A percentile compares a stretch with the other conserved stretches of the same genome.
Conservation (phyloP, 768 basidiomycete genomes). For the Suillus americanus region DNA sequence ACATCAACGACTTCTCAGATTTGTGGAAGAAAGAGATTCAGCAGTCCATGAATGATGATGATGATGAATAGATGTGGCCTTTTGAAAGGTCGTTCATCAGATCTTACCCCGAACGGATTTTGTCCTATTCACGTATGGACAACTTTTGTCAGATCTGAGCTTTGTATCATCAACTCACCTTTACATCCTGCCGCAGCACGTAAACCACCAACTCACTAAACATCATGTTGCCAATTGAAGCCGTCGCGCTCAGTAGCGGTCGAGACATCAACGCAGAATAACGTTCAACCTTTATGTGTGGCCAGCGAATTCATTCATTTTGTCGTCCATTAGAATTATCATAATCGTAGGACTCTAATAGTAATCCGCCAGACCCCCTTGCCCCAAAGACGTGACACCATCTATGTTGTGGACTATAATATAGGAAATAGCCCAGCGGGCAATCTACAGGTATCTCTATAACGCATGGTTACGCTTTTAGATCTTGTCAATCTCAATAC, state of each 20-base stretch:
- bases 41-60: conserved; percentile 27
- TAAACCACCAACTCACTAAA: conserved; percentile 67
- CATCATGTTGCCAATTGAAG: conserved; percentile 62
- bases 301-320: neutral
- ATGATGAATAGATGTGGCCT: conserved; percentile 1
- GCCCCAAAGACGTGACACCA: neutral
- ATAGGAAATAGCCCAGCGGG: neutral
- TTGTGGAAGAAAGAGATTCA: conserved; percentile 58
- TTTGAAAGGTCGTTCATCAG: no score
- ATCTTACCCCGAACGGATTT: conserved; percentile 59
- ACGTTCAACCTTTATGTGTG: conserved; percentile 37
- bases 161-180: conserved; percentile 71
- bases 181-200: conserved; percentile 65
- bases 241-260: conserved; percentile 73
- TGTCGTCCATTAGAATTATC: neutral
- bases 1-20: conserved; percentile 71
- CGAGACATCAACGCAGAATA: conserved; percentile 61
- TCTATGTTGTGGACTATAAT: neutral
- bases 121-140: conserved; percentile 82
- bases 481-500: conserved; percentile 52
- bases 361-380: no score
- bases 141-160: conserved; percentile 53
- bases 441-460: neutral
- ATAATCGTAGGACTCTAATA: neutral
- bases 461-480: conserved; percentile 17